phyloP scores from a whole-genome alignment of 176 grass and related monocot species.

The Pontederia paniculata region DNA sequence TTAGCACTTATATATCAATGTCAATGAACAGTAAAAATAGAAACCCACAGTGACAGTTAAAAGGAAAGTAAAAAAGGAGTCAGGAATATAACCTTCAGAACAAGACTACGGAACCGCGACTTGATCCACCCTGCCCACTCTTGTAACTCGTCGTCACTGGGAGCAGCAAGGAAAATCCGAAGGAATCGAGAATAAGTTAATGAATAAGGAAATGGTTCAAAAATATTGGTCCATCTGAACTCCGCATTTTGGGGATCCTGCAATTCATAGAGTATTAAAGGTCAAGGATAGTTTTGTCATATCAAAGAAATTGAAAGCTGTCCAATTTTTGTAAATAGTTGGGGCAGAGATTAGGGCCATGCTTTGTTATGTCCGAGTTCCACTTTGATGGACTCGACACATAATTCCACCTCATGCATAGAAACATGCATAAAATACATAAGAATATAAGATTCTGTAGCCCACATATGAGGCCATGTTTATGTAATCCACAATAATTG shows the following conservation, averaged over 20 bases:
- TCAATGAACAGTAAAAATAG: slow-evolving; percentile 5
- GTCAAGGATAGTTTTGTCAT: no score
- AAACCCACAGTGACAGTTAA: not conserved
- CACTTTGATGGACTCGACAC: no score
- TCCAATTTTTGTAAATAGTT: no score
- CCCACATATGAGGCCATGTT: no score
- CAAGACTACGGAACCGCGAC: slow-evolving; percentile 46
- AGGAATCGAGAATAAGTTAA: slow-evolving; percentile 35
- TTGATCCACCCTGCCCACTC: slow-evolving; percentile 79
- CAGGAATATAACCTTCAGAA: slow-evolving; percentile 45
- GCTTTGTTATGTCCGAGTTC: no score
- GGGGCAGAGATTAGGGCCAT: no score
- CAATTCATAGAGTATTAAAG: slow-evolving; percentile 1
- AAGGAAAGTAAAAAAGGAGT: not conserved
- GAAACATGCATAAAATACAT: no score
- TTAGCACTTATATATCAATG: not conserved
- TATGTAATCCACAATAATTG: no score
- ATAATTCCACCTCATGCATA: no score
- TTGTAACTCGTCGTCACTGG: slow-evolving; percentile 33
- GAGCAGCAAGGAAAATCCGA: slow-evolving; percentile 48
- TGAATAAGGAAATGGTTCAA: slow-evolving; percentile 49
- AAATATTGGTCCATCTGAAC: slow-evolving; percentile 38
- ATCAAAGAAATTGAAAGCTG: no score
- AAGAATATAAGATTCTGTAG: no score
- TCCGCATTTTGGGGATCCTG: slow-evolving; percentile 39